A percentile compares a stretch with the other conserved stretches of the same genome.
phyloP scores from a whole-genome alignment of 352 stramenopile species.

The Phytophthora pini region DNA sequence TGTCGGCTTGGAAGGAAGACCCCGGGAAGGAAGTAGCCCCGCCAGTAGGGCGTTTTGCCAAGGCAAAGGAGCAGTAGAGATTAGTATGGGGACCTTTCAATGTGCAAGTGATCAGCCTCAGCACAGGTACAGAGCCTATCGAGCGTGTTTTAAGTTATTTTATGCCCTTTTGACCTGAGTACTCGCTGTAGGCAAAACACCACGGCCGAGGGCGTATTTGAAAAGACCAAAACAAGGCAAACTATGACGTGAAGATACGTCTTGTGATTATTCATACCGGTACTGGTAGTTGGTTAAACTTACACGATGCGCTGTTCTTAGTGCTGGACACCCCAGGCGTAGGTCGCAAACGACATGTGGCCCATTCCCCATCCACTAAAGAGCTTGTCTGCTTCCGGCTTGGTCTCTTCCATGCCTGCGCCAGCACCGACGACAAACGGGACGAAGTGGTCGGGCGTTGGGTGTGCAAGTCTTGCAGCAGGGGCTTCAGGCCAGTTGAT shows the following conservation, averaged over 20 bases:
- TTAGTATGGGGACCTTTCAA: not conserved
- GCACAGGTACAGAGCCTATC: too few species aligned
- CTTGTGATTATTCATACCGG: conserved; percentile 8
- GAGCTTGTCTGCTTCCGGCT: conserved; percentile 42
- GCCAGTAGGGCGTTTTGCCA: conserved; percentile 65
- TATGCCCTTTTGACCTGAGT: too few species aligned
- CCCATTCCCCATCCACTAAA: conserved; percentile 48
- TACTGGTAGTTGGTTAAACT: conserved; percentile 1
- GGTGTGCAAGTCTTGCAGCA: conserved; percentile 47
- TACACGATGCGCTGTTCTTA: conserved; percentile 34
- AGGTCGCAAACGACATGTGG: conserved; percentile 52
- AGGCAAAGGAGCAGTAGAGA: conserved; percentile 53
- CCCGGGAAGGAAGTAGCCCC: conserved; percentile 58
- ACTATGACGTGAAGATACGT: not conserved
- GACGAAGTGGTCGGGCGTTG: conserved; percentile 59
- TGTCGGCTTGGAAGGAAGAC: conserved; percentile 74
- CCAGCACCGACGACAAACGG: conserved; percentile 59
- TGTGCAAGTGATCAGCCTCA: too few species aligned
- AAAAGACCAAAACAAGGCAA: not conserved
- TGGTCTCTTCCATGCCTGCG: conserved; percentile 54
- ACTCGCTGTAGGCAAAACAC: not conserved
- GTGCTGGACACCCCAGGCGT: conserved; percentile 38
- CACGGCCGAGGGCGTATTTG: too few species aligned
- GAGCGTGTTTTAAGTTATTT: too few species aligned
- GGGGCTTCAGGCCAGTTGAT: conserved; percentile 43